Evolutionary conservation across 352 stramenopile genomes (phyloP).

Genomic region (Globisporangium emineosum): DNA sequence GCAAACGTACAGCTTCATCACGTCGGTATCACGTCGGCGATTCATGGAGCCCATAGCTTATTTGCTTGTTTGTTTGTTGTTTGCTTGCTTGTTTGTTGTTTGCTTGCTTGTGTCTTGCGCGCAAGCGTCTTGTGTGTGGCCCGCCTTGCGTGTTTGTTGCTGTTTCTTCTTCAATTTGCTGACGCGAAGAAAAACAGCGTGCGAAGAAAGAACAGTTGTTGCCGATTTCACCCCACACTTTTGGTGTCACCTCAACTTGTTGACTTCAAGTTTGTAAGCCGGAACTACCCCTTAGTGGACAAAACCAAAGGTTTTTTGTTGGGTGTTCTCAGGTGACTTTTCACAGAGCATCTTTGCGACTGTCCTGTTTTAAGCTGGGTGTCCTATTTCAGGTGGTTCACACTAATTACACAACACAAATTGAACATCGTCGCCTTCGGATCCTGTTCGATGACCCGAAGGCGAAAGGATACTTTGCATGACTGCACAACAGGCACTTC

Average conservation of each 20-base stretch:
- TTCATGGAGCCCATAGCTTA: conserved; percentile 76
- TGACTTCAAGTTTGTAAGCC: conserved; percentile 31
- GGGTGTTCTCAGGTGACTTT: conserved; percentile 15
- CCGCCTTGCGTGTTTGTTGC: not conserved
- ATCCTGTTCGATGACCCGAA: not conserved
- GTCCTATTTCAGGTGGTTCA: not conserved
- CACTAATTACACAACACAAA: not conserved
- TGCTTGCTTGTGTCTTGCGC: not conserved
- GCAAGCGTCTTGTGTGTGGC: conserved; percentile 3
- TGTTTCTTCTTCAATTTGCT: conserved; percentile 15
- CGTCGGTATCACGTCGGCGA: conserved; percentile 84
- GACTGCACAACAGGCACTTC: too few relatives aligned
- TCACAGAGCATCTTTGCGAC: conserved; percentile 7
- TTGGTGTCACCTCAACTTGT: conserved; percentile 22
- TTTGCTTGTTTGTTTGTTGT: too few relatives aligned
- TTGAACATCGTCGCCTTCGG: not conserved
- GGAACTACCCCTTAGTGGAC: not conserved
- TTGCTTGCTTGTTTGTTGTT: not conserved
- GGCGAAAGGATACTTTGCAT: not conserved
- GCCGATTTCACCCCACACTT: conserved; percentile 20
- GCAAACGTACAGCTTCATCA: conserved; percentile 86
- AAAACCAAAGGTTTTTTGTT: conserved; percentile 14
- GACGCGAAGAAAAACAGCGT: conserved; percentile 12
- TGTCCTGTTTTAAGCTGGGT: not conserved
- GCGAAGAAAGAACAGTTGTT: conserved; percentile 16